phyloP scores from a whole-genome alignment of 2,329 filamentous ascomycete genomes.

The Davidsoniella neocaledoniae region DNA sequence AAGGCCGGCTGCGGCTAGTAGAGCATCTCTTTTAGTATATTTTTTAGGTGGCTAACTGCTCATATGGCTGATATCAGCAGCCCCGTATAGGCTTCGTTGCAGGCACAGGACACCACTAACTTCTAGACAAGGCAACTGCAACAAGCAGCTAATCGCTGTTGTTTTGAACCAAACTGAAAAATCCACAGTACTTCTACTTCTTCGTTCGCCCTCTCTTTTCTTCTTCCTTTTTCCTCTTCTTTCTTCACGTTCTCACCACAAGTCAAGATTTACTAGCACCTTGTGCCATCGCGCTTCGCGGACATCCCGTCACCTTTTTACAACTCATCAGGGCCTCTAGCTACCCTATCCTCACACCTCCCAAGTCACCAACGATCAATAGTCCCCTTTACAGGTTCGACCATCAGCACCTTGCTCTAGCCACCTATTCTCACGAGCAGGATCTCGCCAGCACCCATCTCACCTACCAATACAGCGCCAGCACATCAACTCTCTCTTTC shows the following conservation, averaged over 20 bases:
- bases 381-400: slow-evolving; percentile 12
- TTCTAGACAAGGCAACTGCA: too few relatives aligned
- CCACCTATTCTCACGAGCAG: slow-evolving; percentile 11
- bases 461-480: neutral
- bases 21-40: too few relatives aligned
- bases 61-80: too few relatives aligned
- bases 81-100: too few relatives aligned
- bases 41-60: too few relatives aligned
- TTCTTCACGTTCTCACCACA: slow-evolving; percentile 25
- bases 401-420: slow-evolving; percentile 12
- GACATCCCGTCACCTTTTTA: slow-evolving; percentile 24
- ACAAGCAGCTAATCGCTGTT: neutral
- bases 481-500: neutral
- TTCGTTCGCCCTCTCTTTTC: slow-evolving; percentile 17
- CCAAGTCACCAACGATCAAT: slow-evolving; percentile 10
- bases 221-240: slow-evolving; percentile 13
- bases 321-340: slow-evolving; percentile 68
- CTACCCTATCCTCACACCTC: slow-evolving; percentile 50
- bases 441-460: neutral
- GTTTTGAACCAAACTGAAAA: neutral
- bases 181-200: slow-evolving; percentile 12
- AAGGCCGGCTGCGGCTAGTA: too few relatives aligned
- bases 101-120: too few relatives aligned
- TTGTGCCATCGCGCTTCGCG: slow-evolving; percentile 18
- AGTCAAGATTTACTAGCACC: slow-evolving; percentile 17